Conservation (phyloP, 192 early-diverging fungal genomes). For the Endogone sp. region DNA sequence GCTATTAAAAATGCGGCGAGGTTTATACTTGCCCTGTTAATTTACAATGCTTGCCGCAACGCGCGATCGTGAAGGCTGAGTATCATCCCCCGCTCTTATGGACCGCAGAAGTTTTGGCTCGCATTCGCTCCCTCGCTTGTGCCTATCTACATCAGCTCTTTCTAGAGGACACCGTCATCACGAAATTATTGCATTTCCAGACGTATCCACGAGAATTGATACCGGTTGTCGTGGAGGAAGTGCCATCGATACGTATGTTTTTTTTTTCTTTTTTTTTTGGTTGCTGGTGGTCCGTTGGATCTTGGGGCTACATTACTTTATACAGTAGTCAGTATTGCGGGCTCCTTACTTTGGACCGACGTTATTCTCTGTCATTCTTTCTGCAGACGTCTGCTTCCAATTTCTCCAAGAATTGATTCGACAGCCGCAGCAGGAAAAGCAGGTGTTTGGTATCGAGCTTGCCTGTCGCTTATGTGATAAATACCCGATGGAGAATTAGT, state of each 20-base stretch:
- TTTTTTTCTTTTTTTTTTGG: neutral
- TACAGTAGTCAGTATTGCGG: neutral
- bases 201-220: slow-evolving; percentile 51
- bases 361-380: neutral
- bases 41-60: no score
- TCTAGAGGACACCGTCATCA: slow-evolving; percentile 49
- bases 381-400: slow-evolving; percentile 43
- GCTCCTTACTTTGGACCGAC: no score
- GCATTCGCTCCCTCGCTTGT: slow-evolving; percentile 34
- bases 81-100: no score
- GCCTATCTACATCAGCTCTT: slow-evolving; percentile 58
- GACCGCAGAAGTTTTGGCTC: slow-evolving; percentile 3
- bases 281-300: no score
- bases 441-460: slow-evolving; percentile 47
- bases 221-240: slow-evolving; percentile 47
- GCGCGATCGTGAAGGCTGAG: no score
- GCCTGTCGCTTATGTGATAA: slow-evolving; percentile 37
- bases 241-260: slow-evolving; percentile 57
- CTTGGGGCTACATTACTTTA: no score
- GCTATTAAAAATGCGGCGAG: neutral
- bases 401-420: slow-evolving; percentile 55
- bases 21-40: neutral
- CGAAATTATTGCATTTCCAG: slow-evolving; percentile 58
- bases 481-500: slow-evolving; percentile 52
- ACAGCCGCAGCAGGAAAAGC: slow-evolving; percentile 37